Evolutionary conservation across 305 asterid genomes (phyloP).

Genomic region (Withania somnifera): DNA sequence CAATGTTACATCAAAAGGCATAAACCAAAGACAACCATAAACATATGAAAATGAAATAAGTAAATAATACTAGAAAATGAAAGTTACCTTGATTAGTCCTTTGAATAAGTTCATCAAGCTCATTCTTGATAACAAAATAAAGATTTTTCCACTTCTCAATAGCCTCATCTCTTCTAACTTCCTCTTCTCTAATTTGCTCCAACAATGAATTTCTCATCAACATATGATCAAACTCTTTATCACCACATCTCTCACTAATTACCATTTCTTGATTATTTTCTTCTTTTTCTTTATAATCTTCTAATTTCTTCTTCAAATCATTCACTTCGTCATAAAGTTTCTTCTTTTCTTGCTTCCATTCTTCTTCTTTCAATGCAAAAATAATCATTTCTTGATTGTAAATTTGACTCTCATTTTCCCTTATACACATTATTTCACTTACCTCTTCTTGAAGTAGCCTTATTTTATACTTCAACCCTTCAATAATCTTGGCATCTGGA

Average conservation of each 20-base stretch:
- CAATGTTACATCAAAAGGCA: background rate
- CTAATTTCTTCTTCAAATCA: slow-evolving; percentile 28
- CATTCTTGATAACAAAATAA: slow-evolving; percentile 67
- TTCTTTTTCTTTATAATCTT: slow-evolving; percentile 24
- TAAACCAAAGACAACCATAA: background rate
- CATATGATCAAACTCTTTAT: background rate
- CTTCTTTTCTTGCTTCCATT: slow-evolving; percentile 62
- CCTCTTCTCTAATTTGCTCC: slow-evolving; percentile 20
- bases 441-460: slow-evolving; percentile 44
- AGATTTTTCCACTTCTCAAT: slow-evolving; percentile 84
- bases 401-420: slow-evolving; percentile 50
- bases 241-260: background rate
- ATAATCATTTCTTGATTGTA: slow-evolving; percentile 51
- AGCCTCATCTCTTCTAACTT: slow-evolving; percentile 44
- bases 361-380: slow-evolving; percentile 53
- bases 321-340: slow-evolving; percentile 34
- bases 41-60: background rate
- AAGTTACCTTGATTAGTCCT: slow-evolving; percentile 44
- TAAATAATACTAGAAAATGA: background rate
- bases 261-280: slow-evolving; percentile 7
- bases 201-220: background rate
- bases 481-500: slow-evolving; percentile 29
- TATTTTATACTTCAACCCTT: slow-evolving; percentile 43
- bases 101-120: slow-evolving; percentile 79
- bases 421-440: slow-evolving; percentile 43